Conservation (phyloP, 1,284 basidiomycete species). For the Pulveroboletus sp. region DNA sequence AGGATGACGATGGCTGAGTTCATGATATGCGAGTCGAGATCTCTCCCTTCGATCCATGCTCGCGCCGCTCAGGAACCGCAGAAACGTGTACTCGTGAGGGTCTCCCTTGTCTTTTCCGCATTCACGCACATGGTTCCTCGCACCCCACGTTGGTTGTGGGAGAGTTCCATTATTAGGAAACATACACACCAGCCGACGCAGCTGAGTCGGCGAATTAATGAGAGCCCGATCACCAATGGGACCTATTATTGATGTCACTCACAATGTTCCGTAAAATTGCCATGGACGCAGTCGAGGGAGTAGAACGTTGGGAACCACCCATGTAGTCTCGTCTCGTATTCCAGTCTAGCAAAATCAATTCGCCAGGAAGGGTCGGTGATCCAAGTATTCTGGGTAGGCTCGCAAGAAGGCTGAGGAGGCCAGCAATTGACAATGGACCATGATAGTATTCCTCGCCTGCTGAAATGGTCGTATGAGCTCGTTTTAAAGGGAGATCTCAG, state of each 20-base stretch:
- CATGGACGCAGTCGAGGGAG: slow-evolving; percentile 63
- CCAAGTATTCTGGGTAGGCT: slow-evolving; percentile 50
- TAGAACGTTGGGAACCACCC: slow-evolving; percentile 75
- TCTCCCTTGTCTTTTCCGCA: too few relatives aligned
- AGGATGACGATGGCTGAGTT: background rate
- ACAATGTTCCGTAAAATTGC: slow-evolving; percentile 62
- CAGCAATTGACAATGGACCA: background rate
- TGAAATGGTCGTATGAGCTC: too few relatives aligned
- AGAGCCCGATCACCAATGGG: too few relatives aligned
- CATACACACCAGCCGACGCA: too few relatives aligned
- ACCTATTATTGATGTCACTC: slow-evolving; percentile 80
- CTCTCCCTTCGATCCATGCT: background rate
- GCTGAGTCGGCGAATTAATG: too few relatives aligned
- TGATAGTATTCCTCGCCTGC: too few relatives aligned
- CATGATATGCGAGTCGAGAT: background rate
- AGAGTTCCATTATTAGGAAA: too few relatives aligned
- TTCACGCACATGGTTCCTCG: too few relatives aligned
- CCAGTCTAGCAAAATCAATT: slow-evolving; percentile 65
- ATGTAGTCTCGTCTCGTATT: slow-evolving; percentile 64
- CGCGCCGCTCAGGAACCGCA: background rate
- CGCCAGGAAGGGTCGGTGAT: slow-evolving; percentile 66
- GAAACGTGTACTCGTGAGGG: too few relatives aligned
- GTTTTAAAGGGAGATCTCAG: too few relatives aligned
- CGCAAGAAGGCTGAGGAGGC: slow-evolving; percentile 42
- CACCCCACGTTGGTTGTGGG: too few relatives aligned